A percentile compares a stretch with the other conserved stretches of the same genome.
These are phyloP conservation scores for Purpureocillium lavendulum DNA, from an alignment of 2,329 filamentous ascomycete genomes.

Conservation along the genomic window DNA sequence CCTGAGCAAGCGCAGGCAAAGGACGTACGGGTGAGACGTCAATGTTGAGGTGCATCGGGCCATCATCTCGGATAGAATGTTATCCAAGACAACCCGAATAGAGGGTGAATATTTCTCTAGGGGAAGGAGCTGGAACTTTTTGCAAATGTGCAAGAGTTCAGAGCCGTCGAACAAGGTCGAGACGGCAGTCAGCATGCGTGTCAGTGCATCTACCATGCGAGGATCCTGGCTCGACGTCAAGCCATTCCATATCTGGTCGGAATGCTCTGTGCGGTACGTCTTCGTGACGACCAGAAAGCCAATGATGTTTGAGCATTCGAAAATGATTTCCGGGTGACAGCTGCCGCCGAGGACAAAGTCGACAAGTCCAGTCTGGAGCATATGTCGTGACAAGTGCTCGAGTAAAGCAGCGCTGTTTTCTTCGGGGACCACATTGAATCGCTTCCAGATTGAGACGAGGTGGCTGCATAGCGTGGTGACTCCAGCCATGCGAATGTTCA, in stretches of 20 bases:
- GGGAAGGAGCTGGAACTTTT: constrained; percentile 59
- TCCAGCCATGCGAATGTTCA: constrained; percentile 80
- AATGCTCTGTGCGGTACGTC: constrained; percentile 62
- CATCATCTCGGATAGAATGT: constrained; percentile 41
- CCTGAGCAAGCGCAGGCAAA: constrained; percentile 59
- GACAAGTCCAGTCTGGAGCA: constrained; percentile 63
- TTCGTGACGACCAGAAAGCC: constrained; percentile 77
- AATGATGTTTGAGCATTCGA: constrained; percentile 72
- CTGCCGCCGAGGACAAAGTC: constrained; percentile 85
- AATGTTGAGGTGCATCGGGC: constrained; percentile 30
- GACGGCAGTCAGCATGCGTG: constrained; percentile 52
- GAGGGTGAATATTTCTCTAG: constrained; percentile 52
- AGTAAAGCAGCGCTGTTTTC: constrained; percentile 41
- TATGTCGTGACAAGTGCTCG: constrained; percentile 58
- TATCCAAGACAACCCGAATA: constrained; percentile 54
- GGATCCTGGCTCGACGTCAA: constrained; percentile 76
- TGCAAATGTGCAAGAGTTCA: constrained; percentile 56
- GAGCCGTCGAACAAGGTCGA: constrained; percentile 38
- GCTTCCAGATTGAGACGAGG: constrained; percentile 59
- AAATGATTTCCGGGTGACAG: constrained; percentile 85
- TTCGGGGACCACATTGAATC: constrained; percentile 37
- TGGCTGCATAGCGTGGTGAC: constrained; percentile 65
- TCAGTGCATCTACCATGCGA: constrained; percentile 71
- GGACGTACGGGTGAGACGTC: constrained; percentile 36
- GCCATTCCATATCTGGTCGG: constrained; percentile 77